Evolutionary conservation across 257 asterid species (phyloP), one percentile per base, ranked within the genome.

Genomic region (Scutellaria baicalensis): DNA sequence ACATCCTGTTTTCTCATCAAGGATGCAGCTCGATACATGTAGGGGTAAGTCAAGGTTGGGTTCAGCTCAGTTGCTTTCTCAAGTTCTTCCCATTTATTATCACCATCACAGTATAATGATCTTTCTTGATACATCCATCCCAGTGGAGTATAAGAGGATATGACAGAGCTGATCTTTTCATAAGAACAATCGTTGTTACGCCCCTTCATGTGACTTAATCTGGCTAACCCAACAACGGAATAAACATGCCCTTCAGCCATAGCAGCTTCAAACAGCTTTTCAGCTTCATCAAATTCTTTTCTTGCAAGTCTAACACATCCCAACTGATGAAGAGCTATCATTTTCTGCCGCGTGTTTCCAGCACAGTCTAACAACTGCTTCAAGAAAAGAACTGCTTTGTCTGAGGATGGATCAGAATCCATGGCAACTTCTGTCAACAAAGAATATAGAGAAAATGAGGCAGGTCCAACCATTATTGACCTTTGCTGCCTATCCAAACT

Each of bases 41-140:
- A 94, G 33, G 99, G 99, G 75, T 88, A 92, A 3, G 96, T 86
- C 79, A 94, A 77, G n/a, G 98, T 94, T 1, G 99, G 99, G 80
- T 94, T 96, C 68, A 94, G 78, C 72, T 89, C 92, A 1, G 94
- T 94, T 3, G 97, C 98, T 75, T 77, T 85, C 43, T 83, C 91
- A 14, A 94, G 98, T 21, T 94, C 99, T 64, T 71, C 89, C 75
- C 64, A 66, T 72, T 64, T 77, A 64, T 64, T 64, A 31, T 88
- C 89, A 16, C 76, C 96, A 47, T 88, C 93, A 71, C 95, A 77
- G 78, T 89, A 88, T 48, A 94, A 83, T 0, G 99, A 91, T 72
- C 99, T 81, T 78, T 94, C 99, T 80, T 91, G 99, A 75, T 88
- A 79, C 99, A 94, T 94, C 99, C 99, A 94, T 55, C 99, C 99